Conservation (phyloP, 768 basidiomycete species). For the Auriculariales sp. region DNA sequence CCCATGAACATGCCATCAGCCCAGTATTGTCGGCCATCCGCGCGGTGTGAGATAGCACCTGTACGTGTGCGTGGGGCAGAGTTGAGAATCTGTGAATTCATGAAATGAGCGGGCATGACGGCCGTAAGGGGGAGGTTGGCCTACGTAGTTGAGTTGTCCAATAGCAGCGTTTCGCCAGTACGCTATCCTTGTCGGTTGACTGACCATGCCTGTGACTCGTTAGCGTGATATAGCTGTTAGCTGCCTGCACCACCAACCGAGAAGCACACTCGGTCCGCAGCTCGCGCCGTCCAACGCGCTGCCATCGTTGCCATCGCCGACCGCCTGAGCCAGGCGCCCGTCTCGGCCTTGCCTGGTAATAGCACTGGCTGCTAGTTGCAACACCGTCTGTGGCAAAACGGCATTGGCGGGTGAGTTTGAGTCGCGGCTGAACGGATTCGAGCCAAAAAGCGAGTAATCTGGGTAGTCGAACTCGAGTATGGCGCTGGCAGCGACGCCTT, state of each 20-base stretch:
- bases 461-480: conserved; percentile 4
- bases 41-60: conserved; percentile 28
- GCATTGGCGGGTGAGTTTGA: too few species aligned
- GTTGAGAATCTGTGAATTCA: conserved; percentile 10
- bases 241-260: too few species aligned
- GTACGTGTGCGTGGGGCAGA: conserved; percentile 17
- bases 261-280: conserved; percentile 1
- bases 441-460: neutral
- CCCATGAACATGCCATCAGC: conserved; percentile 24
- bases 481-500: conserved; percentile 2
- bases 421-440: neutral
- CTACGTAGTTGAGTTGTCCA: conserved; percentile 1
- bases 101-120: neutral
- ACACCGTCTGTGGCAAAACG: neutral
- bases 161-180: conserved; percentile 4
- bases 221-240: too few species aligned
- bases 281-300: conserved; percentile 3
- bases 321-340: conserved; percentile 1
- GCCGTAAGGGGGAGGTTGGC: neutral
- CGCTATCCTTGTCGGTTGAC: neutral
- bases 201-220: too few species aligned
- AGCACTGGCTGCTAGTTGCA: conserved; percentile 3
- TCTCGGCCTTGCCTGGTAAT: conserved; percentile 1
- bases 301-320: conserved; percentile 3
- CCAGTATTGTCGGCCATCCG: conserved; percentile 20